These are phyloP conservation scores for Fusarium sp. DNA, from an alignment of 2,329 filamentous ascomycete species.

Conservation along the genomic window DNA sequence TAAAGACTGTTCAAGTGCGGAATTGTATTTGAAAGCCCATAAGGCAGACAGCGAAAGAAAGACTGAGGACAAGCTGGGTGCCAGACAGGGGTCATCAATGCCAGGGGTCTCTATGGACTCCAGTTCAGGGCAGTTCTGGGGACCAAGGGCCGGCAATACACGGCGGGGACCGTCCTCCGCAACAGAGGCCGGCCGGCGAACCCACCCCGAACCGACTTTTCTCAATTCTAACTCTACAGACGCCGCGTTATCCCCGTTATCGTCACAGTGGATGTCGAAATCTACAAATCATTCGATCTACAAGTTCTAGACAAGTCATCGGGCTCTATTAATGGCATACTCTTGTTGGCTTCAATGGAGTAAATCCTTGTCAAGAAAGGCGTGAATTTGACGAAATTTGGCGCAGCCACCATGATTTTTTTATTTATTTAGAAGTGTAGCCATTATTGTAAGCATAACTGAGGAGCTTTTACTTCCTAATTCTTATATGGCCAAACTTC, in stretches of 20 bases:
- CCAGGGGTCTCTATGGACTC: slow-evolving; percentile 38
- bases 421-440: not conserved
- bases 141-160: slow-evolving; percentile 27
- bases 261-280: slow-evolving; percentile 3
- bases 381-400: slow-evolving; percentile 18
- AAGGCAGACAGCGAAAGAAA: slow-evolving; percentile 6
- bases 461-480: not conserved
- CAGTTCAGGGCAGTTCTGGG: slow-evolving; percentile 26
- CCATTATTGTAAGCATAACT: not conserved
- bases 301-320: slow-evolving; percentile 12
- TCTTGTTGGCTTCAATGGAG: slow-evolving; percentile 13
- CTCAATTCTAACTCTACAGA: slow-evolving; percentile 23
- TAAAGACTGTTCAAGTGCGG: slow-evolving; percentile 2
- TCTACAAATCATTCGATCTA: slow-evolving; percentile 27
- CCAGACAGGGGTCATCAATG: slow-evolving; percentile 35
- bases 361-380: slow-evolving; percentile 21
- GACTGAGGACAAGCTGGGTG: slow-evolving; percentile 19
- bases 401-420: slow-evolving; percentile 23
- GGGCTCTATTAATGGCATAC: slow-evolving; percentile 1
- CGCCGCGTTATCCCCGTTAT: slow-evolving; percentile 30
- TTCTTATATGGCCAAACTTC: not conserved
- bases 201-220: slow-evolving; percentile 22
- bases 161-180: slow-evolving; percentile 12
- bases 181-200: slow-evolving; percentile 16
- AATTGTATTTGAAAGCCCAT: not conserved